Conservation (phyloP, 1,284 basidiomycete genomes). For the Rhodotorula sp. region DNA sequence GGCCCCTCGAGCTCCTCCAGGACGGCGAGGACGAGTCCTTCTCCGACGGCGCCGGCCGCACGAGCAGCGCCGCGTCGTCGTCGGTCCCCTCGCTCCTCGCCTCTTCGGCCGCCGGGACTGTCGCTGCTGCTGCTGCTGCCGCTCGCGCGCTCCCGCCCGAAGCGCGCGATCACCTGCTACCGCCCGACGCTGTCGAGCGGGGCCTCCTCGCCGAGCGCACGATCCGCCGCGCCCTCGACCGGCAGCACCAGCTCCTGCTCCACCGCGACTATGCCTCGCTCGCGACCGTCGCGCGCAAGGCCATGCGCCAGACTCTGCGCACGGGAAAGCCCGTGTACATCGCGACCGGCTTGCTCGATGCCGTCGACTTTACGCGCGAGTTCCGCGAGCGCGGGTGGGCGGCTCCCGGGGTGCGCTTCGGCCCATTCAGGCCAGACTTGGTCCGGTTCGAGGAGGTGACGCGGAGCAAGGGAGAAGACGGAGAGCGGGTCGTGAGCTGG, state of each 20-base stretch:
- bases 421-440: conserved; percentile 31
- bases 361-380: conserved; percentile 19
- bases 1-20: conserved; percentile 7
- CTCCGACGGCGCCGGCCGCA: conserved; percentile 10
- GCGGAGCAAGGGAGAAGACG: not conserved
- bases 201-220: conserved; percentile 31
- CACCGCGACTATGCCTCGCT: conserved; percentile 20
- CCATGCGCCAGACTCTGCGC: conserved; percentile 12
- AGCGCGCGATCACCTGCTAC: not conserved
- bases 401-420: conserved; percentile 21
- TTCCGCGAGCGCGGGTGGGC: conserved; percentile 25
- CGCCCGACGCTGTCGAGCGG: conserved; percentile 13
- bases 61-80: not conserved
- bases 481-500: conserved; percentile 6
- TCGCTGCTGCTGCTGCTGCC: no score
- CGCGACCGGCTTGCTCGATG: conserved; percentile 12
- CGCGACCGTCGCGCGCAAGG: conserved; percentile 5
- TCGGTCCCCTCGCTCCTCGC: not conserved
- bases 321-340: conserved; percentile 8
- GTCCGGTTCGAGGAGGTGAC: conserved; percentile 20
- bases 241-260: not conserved
- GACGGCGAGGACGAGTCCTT: conserved; percentile 7
- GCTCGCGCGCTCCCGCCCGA: no score
- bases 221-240: conserved; percentile 14
- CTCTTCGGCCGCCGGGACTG: not conserved